Base-by-base conservation (phyloP, 2,329 filamentous ascomycete species). In the Claviceps pazoutovae region DNA sequence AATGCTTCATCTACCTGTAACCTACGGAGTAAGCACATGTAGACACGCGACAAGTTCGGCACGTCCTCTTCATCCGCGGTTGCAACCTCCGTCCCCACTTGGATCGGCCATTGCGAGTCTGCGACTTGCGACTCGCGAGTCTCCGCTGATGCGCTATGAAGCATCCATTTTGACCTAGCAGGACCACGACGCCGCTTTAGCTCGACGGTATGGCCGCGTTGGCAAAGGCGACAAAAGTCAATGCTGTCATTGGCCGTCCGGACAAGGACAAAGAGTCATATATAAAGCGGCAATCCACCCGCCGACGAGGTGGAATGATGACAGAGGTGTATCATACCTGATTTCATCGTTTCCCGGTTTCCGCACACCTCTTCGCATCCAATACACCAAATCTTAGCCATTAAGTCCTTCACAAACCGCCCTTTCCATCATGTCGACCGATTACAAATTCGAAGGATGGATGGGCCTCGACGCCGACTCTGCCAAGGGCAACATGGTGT, bases 361-460 rank as follows among this genome's bases (percentile, higher is more conserved):
- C 7, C 46, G 44, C 14, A 36, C 9, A 36, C 2, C 16, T 34
- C 9, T n/a, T 34, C 26, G 8, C 8, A 30, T 30, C 26, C 3
- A 30, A 30, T 9, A 30, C 26, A 11, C 26, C 26, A 30, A 30
- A 11, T 30, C 3, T 30, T 30, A 9, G 26, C 26, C 2, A 30
- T 30, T 23, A 1, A 8, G 7, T 16, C 13, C 37, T 6, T 14
- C 14, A 34, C 34, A 45, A 36, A 9, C 9, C 16, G 36, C n/a
- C 21, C 4, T n/a, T 45, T 26, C 6, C 17, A 30, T 30, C 43
- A 45, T 63, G 56, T 49, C 62, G 8, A 63, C 61, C 42, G 64
- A 69, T 54, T 68, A 71, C 60, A 74, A 71, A 60, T 76, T 77
- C 53, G 64, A 75, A 57, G 74, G 74, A 44, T 78, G 75, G 75